Conservation (phyloP, 225 moss, liverwort and hornwort species). For the Sphagnum tenellum region DNA sequence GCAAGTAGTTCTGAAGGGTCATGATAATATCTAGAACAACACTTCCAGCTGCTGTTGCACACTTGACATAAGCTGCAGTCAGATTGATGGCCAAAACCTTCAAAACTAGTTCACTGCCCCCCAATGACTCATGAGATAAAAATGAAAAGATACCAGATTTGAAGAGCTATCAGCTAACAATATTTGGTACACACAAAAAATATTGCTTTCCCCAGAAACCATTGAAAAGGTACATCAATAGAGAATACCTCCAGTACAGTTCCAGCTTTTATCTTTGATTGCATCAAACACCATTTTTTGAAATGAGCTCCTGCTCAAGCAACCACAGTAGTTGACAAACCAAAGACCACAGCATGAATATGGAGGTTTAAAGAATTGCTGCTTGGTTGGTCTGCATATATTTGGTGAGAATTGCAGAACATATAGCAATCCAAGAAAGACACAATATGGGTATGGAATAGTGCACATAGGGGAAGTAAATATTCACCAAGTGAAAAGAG, state of each 20-base stretch:
- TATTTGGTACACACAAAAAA: background rate
- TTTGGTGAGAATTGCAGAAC: background rate
- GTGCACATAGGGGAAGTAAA: background rate
- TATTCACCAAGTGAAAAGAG: no score
- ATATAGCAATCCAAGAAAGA: background rate
- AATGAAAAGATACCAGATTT: background rate
- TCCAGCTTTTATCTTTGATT: conserved; percentile 78
- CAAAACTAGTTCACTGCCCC: no score
- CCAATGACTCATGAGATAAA: background rate
- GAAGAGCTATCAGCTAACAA: background rate
- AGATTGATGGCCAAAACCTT: no score
- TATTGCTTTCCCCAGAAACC: background rate
- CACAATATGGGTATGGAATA: background rate
- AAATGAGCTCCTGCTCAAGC: conserved; percentile 69
- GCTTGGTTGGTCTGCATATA: background rate
- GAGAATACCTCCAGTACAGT: conserved; percentile 61
- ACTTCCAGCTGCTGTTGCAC: background rate
- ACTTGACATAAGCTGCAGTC: no score
- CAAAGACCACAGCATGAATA: background rate
- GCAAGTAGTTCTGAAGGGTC: background rate
- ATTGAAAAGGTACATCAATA: background rate
- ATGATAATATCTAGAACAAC: background rate
- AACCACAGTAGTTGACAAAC: background rate
- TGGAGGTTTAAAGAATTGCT: no score
- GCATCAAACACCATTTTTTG: conserved; percentile 89